phyloP scores from a whole-genome alignment of 2,329 filamentous ascomycete species.

The Arachnomyces sp. region DNA sequence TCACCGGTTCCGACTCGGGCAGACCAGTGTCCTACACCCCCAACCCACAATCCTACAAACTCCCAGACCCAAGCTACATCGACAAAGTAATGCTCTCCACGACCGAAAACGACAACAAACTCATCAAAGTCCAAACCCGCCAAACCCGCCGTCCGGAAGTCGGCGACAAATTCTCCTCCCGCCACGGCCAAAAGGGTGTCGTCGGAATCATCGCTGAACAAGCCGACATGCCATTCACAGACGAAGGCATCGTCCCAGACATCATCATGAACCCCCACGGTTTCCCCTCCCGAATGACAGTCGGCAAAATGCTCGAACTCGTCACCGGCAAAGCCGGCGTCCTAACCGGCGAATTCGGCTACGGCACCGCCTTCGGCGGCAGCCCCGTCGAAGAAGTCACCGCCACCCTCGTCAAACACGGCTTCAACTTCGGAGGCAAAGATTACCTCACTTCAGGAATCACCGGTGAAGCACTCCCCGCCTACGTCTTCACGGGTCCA shows the following conservation, averaged over 20 bases:
- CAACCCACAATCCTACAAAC: slow-evolving; percentile 60
- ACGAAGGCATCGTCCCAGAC: slow-evolving; percentile 83
- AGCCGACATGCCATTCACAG: slow-evolving; percentile 93
- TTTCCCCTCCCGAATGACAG: slow-evolving; percentile 99
- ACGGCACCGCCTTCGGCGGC: slow-evolving; percentile 80
- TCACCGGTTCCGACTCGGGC: slow-evolving; percentile 54
- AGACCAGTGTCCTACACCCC: slow-evolving; percentile 29
- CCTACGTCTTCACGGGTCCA: slow-evolving; percentile 96
- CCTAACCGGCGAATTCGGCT: slow-evolving; percentile 74
- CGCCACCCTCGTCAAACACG: slow-evolving; percentile 71
- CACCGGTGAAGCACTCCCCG: slow-evolving; percentile 86
- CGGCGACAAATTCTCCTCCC: slow-evolving; percentile 97
- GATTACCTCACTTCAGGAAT: slow-evolving; percentile 94
- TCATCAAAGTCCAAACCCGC: slow-evolving; percentile 92
- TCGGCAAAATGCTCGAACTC: slow-evolving; percentile 94
- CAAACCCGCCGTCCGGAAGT: slow-evolving; percentile 92
- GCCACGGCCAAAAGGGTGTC: slow-evolving; percentile 96
- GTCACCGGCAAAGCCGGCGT: slow-evolving; percentile 91
- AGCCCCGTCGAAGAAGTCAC: slow-evolving; percentile 86
- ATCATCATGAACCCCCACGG: slow-evolving; percentile 99
- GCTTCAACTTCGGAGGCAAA: slow-evolving; percentile 95
- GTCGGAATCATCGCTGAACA: slow-evolving; percentile 95
- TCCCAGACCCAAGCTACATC: slow-evolving; percentile 78
- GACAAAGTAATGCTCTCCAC: slow-evolving; percentile 94
- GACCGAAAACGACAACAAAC: slow-evolving; percentile 74